phyloP scores from a whole-genome alignment of 768 basidiomycete species.

The Xerocomus brunneocitrinus region DNA sequence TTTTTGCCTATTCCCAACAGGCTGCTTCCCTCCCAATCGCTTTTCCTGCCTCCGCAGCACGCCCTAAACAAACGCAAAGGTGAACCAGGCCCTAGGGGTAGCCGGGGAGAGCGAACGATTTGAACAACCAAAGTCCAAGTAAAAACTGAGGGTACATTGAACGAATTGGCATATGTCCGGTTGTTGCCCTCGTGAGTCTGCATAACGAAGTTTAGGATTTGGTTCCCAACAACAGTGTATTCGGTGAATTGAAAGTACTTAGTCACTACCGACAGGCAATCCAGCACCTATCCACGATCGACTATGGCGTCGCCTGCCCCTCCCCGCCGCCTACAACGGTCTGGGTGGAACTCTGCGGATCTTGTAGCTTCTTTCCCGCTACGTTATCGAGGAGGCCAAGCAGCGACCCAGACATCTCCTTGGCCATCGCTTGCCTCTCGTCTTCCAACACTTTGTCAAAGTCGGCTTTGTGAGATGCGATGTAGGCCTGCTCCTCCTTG shows the following conservation, averaged over 20 bases:
- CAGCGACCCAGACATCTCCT: constrained; percentile 44
- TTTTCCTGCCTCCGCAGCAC: too few relatives aligned
- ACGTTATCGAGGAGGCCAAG: constrained; percentile 29
- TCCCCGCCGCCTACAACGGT: constrained; percentile 11
- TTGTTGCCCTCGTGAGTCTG: too few relatives aligned
- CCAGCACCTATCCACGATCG: too few relatives aligned
- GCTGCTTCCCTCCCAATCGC: too few relatives aligned
- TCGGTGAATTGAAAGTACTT: too few relatives aligned
- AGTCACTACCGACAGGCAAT: constrained; percentile 7
- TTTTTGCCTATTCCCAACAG: too few relatives aligned
- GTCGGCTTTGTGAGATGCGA: constrained; percentile 45
- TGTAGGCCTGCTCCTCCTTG: constrained; percentile 50
- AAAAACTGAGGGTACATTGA: constrained; percentile 72
- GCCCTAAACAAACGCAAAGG: too few relatives aligned
- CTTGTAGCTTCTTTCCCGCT: constrained; percentile 20
- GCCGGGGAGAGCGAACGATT: constrained; percentile 61
- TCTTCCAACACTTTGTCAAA: constrained; percentile 51
- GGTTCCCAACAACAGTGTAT: too few relatives aligned
- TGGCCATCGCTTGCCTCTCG: constrained; percentile 44
- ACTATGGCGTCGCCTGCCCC: constrained; percentile 1
- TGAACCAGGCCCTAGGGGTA: constrained; percentile 44
- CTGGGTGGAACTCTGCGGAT: neutral
- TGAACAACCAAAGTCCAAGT: constrained; percentile 86
- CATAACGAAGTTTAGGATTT: too few relatives aligned
- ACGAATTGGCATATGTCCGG: too few relatives aligned